A percentile compares a stretch with the other conserved stretches of the same genome.
These are phyloP conservation scores for Penicillium nucicola DNA, from an alignment of 495 filamentous ascomycete species.

Conservation along the genomic window DNA sequence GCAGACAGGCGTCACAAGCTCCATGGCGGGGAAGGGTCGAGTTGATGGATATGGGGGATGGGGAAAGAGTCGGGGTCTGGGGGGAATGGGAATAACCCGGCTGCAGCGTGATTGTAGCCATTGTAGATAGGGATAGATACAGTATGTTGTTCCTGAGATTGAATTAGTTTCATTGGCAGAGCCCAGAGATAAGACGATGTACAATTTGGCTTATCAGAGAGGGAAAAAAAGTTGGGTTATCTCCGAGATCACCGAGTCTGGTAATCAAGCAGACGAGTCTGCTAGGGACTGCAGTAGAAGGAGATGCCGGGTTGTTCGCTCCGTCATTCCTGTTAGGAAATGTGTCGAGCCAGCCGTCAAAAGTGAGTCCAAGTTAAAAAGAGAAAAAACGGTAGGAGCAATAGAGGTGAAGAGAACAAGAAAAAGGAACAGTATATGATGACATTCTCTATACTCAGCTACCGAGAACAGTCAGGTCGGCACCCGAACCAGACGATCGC, in stretches of 20 bases:
- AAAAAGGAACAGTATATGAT: conserved; percentile 8
- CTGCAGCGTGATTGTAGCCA: conserved; percentile 47
- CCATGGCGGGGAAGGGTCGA: conserved; percentile 39
- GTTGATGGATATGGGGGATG: conserved; percentile 26
- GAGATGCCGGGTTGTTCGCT: conserved; percentile 28
- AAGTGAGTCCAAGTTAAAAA: no score
- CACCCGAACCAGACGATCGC: conserved; percentile 20
- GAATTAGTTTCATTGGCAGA: conserved; percentile 8
- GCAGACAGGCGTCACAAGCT: conserved; percentile 76
- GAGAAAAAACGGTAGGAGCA: not conserved
- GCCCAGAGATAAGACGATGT: not conserved
- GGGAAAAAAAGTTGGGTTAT: conserved; percentile 14
- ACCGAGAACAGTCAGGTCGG: not conserved
- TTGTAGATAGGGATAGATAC: not conserved
- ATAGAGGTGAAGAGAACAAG: not conserved
- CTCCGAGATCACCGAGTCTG: conserved; percentile 11
- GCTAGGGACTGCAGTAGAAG: conserved; percentile 29
- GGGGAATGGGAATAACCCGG: conserved; percentile 29
- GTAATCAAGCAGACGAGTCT: conserved; percentile 11
- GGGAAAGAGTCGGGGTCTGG: conserved; percentile 27
- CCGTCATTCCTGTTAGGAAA: conserved; percentile 26
- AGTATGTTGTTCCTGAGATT: not conserved
- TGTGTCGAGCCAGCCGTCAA: no score
- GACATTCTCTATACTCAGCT: conserved; percentile 7
- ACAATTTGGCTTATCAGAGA: conserved; percentile 14